Base-by-base conservation (phyloP, 2,329 filamentous ascomycete genomes). In the Fusarium transvaalense region DNA sequence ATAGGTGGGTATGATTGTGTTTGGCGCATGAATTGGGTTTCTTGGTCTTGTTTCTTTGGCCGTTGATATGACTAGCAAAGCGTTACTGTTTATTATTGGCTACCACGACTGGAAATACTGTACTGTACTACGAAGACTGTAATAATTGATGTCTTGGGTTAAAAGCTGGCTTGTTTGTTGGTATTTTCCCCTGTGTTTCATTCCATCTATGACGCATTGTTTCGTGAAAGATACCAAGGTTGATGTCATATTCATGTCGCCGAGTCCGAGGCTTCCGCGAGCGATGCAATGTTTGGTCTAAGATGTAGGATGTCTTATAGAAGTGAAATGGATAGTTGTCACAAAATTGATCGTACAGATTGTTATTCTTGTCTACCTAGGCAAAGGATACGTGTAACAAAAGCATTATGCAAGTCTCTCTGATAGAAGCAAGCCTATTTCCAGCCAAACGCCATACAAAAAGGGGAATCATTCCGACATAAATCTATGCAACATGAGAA, bases 391-490 rank as follows among this genome's bases (percentile, higher is more conserved):
- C 21, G 29, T 43, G 10, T 17, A 50, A 10, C 27, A 32, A 5
- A 12, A 32, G 17, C 17, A 37, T 37, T n/a, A 13, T 60, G 17
- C 19, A 39, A 52, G 15, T 19, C 19, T 52, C 13, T 13, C 46
- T 17, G n/a, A 8, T 41, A 29, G 1, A 50, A 38, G 25, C 25
- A 23, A 38, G 27, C 39, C 25, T 59, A 29, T 41, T 39, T 41
- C 39, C 35, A 47, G 37, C 42, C 67, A 25, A 69, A 70, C 67
- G 67, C 67, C 67, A 43, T 37, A 68, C 68, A 62, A 51, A 51
- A 64, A 41, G 53, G 66, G 57, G 42, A 68, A 68, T 69, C 66
- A 60, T 70, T 65, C 42, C 63, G 37, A n/a, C 52, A 34, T 60
- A 60, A 47, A 53, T 56, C 68, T 35, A 31, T 71, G 46, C 12